Evolutionary conservation across 305 asterid species (phyloP).

Genomic region (Fraxinus floribunda): DNA sequence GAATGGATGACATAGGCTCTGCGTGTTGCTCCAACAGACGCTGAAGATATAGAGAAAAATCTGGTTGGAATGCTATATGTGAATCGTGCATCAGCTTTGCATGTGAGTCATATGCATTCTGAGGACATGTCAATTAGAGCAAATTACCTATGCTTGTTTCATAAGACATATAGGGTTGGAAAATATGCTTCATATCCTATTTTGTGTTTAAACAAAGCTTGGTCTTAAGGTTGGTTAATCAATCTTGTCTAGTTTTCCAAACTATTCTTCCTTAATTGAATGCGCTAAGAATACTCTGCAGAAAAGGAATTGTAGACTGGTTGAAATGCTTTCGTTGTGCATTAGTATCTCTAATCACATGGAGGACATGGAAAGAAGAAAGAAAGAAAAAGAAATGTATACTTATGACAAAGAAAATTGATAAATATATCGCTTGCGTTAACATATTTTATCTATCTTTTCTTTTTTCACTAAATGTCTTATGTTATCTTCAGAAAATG

Average conservation of each 20-base stretch:
- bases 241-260: not conserved
- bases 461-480: conserved; percentile 5
- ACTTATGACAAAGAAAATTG: not conserved
- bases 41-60: conserved; percentile 51
- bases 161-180: not conserved
- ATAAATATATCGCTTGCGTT: not conserved
- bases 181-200: not conserved
- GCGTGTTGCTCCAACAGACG: conserved; percentile 64
- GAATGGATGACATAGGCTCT: conserved; percentile 57
- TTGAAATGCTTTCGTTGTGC: not conserved
- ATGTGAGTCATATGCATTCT: conserved; percentile 49
- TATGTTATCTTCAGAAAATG: conserved; percentile 60
- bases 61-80: conserved; percentile 62
- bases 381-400: not conserved
- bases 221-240: not conserved
- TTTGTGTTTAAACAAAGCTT: conserved; percentile 1
- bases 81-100: conserved; percentile 80
- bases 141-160: conserved; percentile 9
- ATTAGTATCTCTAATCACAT: not conserved
- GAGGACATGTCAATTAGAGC: not conserved
- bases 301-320: not conserved
- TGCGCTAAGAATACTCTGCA: not conserved
- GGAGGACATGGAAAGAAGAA: conserved; percentile 1
- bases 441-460: not conserved
- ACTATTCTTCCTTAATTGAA: not conserved